Conservation (phyloP, 2,329 filamentous ascomycete species). For the Hymenoscyphus fraxineus region DNA sequence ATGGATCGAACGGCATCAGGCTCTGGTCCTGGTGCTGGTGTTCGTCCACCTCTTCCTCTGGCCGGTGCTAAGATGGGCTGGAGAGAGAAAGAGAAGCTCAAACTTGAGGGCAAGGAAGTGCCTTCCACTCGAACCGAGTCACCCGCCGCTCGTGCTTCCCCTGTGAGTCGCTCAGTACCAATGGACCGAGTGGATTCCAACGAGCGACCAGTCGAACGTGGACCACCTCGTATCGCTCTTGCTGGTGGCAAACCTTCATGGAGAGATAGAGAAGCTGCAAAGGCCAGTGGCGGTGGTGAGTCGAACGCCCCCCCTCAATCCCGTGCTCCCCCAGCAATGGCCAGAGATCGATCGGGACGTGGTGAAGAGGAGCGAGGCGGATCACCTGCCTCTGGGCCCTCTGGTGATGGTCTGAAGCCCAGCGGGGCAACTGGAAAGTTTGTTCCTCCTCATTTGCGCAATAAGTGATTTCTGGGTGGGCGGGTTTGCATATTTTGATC, state of each 20-base stretch:
- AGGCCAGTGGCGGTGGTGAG: conserved; percentile 34
- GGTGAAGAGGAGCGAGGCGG: conserved; percentile 39
- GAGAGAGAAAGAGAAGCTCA: conserved; percentile 66
- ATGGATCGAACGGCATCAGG: conserved; percentile 48
- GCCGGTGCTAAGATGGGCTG: conserved; percentile 62
- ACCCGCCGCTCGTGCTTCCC: conserved; percentile 27
- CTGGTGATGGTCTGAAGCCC: conserved; percentile 47
- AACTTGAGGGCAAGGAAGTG: conserved; percentile 35
- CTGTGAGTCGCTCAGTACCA: conserved; percentile 26
- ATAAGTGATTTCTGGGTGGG: conserved; percentile 27
- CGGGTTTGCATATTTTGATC: conserved; percentile 5
- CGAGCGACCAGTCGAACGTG: conserved; percentile 42
- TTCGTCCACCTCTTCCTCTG: conserved; percentile 59
- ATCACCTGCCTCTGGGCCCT: conserved; percentile 39
- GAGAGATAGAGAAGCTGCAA: conserved; percentile 58
- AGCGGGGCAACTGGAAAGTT: conserved; percentile 56
- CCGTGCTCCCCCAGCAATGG: conserved; percentile 36
- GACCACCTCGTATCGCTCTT: conserved; percentile 54
- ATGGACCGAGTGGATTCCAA: conserved; percentile 42
- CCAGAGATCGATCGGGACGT: conserved; percentile 43
- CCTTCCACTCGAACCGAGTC: conserved; percentile 28
- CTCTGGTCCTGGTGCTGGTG: conserved; percentile 37
- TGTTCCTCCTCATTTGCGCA: conserved; percentile 48
- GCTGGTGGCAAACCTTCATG: conserved; percentile 48
- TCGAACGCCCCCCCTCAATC: conserved; percentile 30